These are phyloP conservation scores for Hordeum marinum DNA, from an alignment of 176 grass and related monocot species.

Conservation along the genomic window DNA sequence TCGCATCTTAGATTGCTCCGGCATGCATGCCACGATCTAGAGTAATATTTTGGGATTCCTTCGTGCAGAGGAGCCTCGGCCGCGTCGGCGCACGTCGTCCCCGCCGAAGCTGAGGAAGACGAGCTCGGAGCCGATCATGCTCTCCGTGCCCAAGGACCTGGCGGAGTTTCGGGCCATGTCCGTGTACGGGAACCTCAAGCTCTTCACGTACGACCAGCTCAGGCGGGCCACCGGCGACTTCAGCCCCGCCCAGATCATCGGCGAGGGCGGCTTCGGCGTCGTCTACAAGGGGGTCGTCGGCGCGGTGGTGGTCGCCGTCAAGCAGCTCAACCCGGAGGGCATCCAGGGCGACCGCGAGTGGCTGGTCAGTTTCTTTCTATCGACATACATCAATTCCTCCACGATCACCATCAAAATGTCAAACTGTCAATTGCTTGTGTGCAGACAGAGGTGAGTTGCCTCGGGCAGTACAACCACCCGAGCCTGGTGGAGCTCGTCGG, in stretches of 20 bases:
- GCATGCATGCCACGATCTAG: background rate
- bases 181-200: slow-evolving; percentile 41
- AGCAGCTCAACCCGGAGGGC: slow-evolving; percentile 64
- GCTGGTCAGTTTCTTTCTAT: slow-evolving; percentile 38
- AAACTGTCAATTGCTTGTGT: background rate
- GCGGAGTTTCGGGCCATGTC: slow-evolving; percentile 61
- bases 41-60: background rate
- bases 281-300: slow-evolving; percentile 52
- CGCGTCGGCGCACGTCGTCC: background rate
- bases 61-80: background rate
- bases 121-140: slow-evolving; percentile 44
- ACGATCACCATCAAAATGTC: too few species aligned
- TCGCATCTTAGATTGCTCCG: too few species aligned
- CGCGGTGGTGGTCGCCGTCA: slow-evolving; percentile 47
- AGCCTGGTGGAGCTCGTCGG: slow-evolving; percentile 74
- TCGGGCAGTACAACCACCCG: slow-evolving; percentile 59
- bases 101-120: slow-evolving; percentile 41
- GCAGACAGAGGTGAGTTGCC: slow-evolving; percentile 75
- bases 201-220: slow-evolving; percentile 66
- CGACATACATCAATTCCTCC: background rate
- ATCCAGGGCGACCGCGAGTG: slow-evolving; percentile 83
- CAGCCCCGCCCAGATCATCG: slow-evolving; percentile 47
- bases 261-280: slow-evolving; percentile 79
- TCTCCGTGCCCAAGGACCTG: slow-evolving; percentile 56
- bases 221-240: slow-evolving; percentile 46